Percentiles rank a stretch among this genome's conserved stretches.
Evolutionary conservation across 257 asterid species (phyloP).

Genomic region (Nicotiana paniculata): DNA sequence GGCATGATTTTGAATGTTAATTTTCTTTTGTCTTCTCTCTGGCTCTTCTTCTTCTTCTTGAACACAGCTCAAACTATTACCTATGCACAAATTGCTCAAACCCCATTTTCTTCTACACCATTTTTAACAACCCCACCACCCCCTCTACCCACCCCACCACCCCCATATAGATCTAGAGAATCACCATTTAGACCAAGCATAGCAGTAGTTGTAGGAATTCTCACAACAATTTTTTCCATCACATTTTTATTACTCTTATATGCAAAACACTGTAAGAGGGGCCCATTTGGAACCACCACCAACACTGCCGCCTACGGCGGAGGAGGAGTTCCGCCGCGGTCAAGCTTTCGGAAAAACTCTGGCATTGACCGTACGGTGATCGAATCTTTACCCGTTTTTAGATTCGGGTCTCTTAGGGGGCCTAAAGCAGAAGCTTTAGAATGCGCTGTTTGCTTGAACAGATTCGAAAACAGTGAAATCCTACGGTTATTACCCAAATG

Average conservation of each 20-base stretch:
- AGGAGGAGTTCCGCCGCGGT: slow-evolving; percentile 13
- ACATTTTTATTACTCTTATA: slow-evolving; percentile 58
- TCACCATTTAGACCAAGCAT: slow-evolving; percentile 48
- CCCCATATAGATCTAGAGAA: slow-evolving; percentile 1
- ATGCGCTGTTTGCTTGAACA: slow-evolving; percentile 70
- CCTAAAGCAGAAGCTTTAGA: slow-evolving; percentile 67
- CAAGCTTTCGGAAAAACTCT: slow-evolving; percentile 29
- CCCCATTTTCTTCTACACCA: neutral
- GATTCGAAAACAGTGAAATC: slow-evolving; percentile 52
- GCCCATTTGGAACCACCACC: neutral
- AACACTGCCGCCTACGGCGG: neutral
- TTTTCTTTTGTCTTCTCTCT: slow-evolving; percentile 9
- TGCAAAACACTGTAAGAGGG: slow-evolving; percentile 60
- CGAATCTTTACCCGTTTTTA: slow-evolving; percentile 60
- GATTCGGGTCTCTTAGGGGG: slow-evolving; percentile 63
- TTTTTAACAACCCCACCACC: slow-evolving; percentile 10
- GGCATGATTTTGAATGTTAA: slow-evolving; percentile 15
- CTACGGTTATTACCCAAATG: slow-evolving; percentile 68
- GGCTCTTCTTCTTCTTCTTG: slow-evolving; percentile 8
- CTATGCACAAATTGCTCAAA: neutral
- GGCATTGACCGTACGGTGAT: slow-evolving; percentile 52
- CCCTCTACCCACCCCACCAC: slow-evolving; percentile 5
- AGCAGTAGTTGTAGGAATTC: slow-evolving; percentile 40
- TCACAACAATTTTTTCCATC: slow-evolving; percentile 54
- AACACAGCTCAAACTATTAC: neutral